A percentile compares a stretch with the other conserved stretches of the same genome.
Evolutionary conservation across 2,329 filamentous ascomycete species (phyloP).

Genomic region (Rutstroemia sydowiana): DNA sequence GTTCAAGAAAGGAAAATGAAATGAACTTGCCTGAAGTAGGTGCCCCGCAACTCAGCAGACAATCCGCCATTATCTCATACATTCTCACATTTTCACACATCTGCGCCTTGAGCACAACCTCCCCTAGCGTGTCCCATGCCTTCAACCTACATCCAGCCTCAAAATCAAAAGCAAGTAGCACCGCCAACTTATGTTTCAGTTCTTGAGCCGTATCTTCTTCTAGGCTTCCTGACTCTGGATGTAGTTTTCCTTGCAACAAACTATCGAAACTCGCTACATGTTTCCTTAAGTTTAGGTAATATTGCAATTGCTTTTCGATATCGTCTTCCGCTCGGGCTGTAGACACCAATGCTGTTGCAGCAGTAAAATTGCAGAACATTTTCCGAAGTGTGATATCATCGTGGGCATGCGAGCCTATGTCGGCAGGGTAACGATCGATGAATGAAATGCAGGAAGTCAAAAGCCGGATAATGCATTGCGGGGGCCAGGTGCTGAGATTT

Average conservation of each 20-base stretch:
- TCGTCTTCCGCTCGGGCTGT: slow-evolving; percentile 46
- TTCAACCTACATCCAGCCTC: slow-evolving; percentile 63
- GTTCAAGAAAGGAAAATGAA: background rate
- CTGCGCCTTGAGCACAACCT: slow-evolving; percentile 48
- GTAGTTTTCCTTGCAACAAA: slow-evolving; percentile 34
- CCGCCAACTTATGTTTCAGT: slow-evolving; percentile 53
- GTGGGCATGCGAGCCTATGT: slow-evolving; percentile 34
- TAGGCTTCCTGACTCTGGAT: slow-evolving; percentile 24
- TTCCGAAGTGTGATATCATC: slow-evolving; percentile 50
- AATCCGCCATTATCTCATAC: slow-evolving; percentile 60
- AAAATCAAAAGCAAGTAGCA: slow-evolving; percentile 69
- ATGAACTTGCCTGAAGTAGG: slow-evolving; percentile 41
- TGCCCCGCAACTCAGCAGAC: slow-evolving; percentile 46
- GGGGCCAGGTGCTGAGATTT: slow-evolving; percentile 47
- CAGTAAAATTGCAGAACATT: slow-evolving; percentile 66
- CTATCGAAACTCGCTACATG: slow-evolving; percentile 54
- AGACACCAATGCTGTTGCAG: slow-evolving; percentile 43
- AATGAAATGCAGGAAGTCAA: slow-evolving; percentile 46
- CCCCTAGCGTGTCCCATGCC: slow-evolving; percentile 57
- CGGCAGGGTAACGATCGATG: slow-evolving; percentile 42
- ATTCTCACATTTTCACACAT: slow-evolving; percentile 38
- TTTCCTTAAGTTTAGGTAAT: slow-evolving; percentile 54
- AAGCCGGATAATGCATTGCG: slow-evolving; percentile 48
- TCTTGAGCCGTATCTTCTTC: slow-evolving; percentile 42
- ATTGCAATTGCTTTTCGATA: slow-evolving; percentile 44